Evolutionary conservation across 2,329 filamentous ascomycete species (phyloP).

Genomic region (Geosmithia morbida): DNA sequence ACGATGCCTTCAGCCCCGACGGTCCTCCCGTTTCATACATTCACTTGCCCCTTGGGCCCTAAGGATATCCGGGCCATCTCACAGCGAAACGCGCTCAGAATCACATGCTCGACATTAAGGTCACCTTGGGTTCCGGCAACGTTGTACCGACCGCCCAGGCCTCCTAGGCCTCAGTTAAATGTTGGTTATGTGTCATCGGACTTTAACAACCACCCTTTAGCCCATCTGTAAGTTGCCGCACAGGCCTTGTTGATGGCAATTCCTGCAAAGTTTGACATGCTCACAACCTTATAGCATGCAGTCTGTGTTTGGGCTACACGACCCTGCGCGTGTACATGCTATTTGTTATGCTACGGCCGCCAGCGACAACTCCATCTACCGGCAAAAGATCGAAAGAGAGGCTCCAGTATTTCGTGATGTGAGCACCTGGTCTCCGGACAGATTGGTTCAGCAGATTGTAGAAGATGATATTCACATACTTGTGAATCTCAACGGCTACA

Average conservation of each 20-base stretch:
- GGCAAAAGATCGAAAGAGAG: conserved; percentile 84
- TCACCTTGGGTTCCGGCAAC: conserved; percentile 72
- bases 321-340: conserved; percentile 58
- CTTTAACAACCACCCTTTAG: conserved; percentile 96
- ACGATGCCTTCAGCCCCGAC: conserved; percentile 80
- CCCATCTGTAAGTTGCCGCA: conserved; percentile 51
- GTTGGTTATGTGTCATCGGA: conserved; percentile 96
- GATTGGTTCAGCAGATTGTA: conserved; percentile 73
- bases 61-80: conserved; percentile 89
- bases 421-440: conserved; percentile 73
- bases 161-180: conserved; percentile 71
- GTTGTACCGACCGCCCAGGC: conserved; percentile 73
- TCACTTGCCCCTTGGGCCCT: conserved; percentile 84
- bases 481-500: conserved; percentile 97
- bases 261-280: not conserved
- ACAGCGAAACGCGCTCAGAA: conserved; percentile 83
- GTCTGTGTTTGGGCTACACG: conserved; percentile 89
- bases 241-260: not conserved
- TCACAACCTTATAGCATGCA: conserved; percentile 52
- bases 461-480: conserved; percentile 84
- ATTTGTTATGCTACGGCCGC: conserved; percentile 93
- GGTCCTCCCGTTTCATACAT: conserved; percentile 92
- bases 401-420: conserved; percentile 84
- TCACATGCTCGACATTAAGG: conserved; percentile 78
- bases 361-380: conserved; percentile 79